Base-by-base conservation (phyloP, 192 early-diverging fungal genomes). In the Coemansia sp. region DNA sequence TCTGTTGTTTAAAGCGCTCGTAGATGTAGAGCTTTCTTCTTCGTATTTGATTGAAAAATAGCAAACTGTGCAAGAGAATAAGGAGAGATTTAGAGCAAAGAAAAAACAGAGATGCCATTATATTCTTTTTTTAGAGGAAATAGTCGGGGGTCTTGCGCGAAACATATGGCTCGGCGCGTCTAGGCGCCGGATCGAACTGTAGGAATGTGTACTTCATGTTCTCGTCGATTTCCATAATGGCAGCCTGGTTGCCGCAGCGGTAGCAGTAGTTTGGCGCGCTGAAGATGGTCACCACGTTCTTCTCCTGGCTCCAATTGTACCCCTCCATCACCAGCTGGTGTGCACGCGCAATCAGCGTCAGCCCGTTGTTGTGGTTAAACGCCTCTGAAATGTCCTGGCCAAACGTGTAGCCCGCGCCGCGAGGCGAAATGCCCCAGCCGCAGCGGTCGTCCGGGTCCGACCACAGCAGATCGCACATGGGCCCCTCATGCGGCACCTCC, bases 191-290 rank as follows among this genome's bases (percentile, higher is more conserved):
- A 76, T 99, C 97, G 59, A 97, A 99, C 76, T 97, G 97, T 42
- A 93, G 77, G 83, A 97, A 99, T 49, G 94, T 96, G 77, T 97
- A 97, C 84, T 97, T 97, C 80, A 99, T 81, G 76, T 96, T 87
- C 79, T 99, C 94, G 68, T 99, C 96, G 64, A 99, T 90, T 72
- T 99, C 96, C 96, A 99, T 97, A 68, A 99, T 99, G 26, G 96
- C 96, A 21, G 96, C 96, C 83, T 97, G 94, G 72, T 99, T 99
- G 46, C 96, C 96, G 65, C 96, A 99, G 41, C 96, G 87, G 85
- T 99, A 99, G 77, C 96, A 97, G 81, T 99, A 99, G 79, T 99
- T 99, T 28, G 96, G 96, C 40, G 96, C 96, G 78, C 88, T 91
- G 70, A 99, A 99, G 57, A 99, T 99, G 19, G 96, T 99, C 12